Percentiles rank a stretch among this genome's conserved stretches.
Evolutionary conservation across 768 basidiomycete species (phyloP).

Genomic region (Serendipita sp.): DNA sequence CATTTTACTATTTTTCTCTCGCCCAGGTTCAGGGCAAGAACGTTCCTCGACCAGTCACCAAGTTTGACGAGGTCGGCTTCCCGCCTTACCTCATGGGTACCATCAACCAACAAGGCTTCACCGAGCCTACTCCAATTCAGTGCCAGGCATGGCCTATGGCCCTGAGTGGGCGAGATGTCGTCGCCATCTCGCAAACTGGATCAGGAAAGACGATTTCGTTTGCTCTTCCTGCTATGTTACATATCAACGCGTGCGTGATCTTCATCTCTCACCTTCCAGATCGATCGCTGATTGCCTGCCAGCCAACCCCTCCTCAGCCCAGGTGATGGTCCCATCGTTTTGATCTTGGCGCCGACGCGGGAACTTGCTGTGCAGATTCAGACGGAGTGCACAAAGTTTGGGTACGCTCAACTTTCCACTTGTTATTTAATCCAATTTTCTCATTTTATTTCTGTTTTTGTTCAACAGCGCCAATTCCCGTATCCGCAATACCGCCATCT

Average conservation of each 20-base stretch:
- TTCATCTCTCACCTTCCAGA: not conserved
- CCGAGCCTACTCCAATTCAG: constrained; percentile 84
- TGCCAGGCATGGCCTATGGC: constrained; percentile 99
- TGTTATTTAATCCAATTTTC: constrained; percentile 4
- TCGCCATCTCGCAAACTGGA: constrained; percentile 95
- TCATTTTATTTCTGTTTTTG: constrained; percentile 6
- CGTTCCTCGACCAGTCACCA: constrained; percentile 76
- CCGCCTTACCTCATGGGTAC: constrained; percentile 91
- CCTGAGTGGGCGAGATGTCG: constrained; percentile 78
- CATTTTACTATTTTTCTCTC: not conserved
- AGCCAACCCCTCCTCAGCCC: constrained; percentile 85
- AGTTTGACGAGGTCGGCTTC: constrained; percentile 90
- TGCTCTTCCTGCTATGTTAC: constrained; percentile 96
- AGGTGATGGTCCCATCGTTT: constrained; percentile 93
- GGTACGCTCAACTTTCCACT: constrained; percentile 29
- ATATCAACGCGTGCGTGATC: constrained; percentile 85
- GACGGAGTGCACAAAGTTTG: constrained; percentile 97
- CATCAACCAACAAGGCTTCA: constrained; percentile 87
- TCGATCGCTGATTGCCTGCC: constrained; percentile 3
- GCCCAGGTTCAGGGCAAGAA: constrained; percentile 67
- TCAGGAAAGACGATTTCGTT: constrained; percentile 98
- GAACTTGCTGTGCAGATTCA: constrained; percentile 98
- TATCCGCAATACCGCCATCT: constrained; percentile 96
- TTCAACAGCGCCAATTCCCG: constrained; percentile 60
- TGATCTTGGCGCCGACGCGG: constrained; percentile 92